These are phyloP conservation scores for Aspergillus eucalypticola DNA, from an alignment of 2,329 filamentous ascomycete genomes.

Conservation along the genomic window DNA sequence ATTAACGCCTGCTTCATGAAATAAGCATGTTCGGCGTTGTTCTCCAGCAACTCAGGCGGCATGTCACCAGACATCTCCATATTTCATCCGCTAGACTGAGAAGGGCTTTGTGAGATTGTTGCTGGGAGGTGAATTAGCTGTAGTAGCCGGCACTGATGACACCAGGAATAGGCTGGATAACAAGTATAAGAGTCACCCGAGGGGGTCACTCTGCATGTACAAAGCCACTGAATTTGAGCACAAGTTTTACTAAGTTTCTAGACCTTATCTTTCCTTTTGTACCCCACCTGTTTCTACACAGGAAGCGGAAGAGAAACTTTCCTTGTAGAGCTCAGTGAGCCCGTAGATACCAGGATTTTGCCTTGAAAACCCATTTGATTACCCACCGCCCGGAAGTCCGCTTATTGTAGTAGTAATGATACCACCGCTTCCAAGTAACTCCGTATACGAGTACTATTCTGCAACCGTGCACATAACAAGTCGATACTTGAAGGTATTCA, in stretches of 20 bases:
- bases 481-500: too few species aligned
- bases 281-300: too few species aligned
- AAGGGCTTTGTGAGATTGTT: not conserved
- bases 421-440: not conserved
- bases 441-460: not conserved
- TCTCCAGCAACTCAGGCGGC: constrained; percentile 4
- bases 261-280: too few species aligned
- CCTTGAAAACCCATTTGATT: not conserved
- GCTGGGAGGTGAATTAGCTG: not conserved
- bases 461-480: too few species aligned
- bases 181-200: not conserved
- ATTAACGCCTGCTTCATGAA: constrained; percentile 85
- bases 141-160: not conserved
- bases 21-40: constrained; percentile 47
- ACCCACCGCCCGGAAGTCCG: not conserved
- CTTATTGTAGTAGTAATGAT: not conserved
- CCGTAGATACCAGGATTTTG: not conserved
- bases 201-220: not conserved
- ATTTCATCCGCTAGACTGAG: too few species aligned
- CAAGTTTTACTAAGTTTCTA: too few species aligned
- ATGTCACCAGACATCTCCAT: not conserved
- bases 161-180: not conserved
- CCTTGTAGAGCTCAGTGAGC: too few species aligned
- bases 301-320: not conserved
- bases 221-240: not conserved